Evolutionary conservation across 768 basidiomycete species (phyloP), one percentile per base, ranked within the genome.

Genomic region (Suillus cothurnatus): DNA sequence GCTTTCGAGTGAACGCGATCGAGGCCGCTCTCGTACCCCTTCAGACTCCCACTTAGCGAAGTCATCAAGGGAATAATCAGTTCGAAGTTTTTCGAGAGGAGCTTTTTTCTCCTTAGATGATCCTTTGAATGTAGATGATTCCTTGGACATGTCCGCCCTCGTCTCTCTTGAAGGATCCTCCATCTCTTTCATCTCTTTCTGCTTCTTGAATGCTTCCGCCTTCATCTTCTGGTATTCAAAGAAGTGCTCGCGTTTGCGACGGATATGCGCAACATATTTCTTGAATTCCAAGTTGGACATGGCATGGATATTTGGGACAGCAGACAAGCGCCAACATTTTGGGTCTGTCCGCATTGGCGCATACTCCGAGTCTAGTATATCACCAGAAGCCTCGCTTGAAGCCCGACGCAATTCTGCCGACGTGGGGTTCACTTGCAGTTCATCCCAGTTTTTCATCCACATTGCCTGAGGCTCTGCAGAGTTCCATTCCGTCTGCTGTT

Each of bases 401-500:
- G 36, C 50, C 55, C 39, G 56, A 57, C 23, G 28, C 21, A 9
- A 38, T 32, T 28, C 39, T 28, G 26, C 36, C 6, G 23, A 72
- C 1, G 69, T 39, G 9, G 68, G 61, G 0, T 66, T 47, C 6
- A 79, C 31, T 31, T 69, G 68, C 62, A 90, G 81, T 72, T 92
- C 90, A 70, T 89, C 86, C 74, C 88, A 84, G 65, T 87, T 83
- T 69, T 82, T 80, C 64, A 93, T 81, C 75, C 90, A 91, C 55
- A 86, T 80, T n/a, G 86, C 87, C 72, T 91, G 85, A 49, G 75
- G 77, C 70, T 90, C 87, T 19, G 84, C 89, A 65, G 84, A 81
- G 70, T 83, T 83, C 92, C 93, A 95, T 67, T 91, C 89, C 28
- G 90, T 89, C 74, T 89, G 93, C 69, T 92, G 82, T 64, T 91